Conservation (phyloP, 2,329 filamentous ascomycete genomes). For the Colletotrichum plurivorum region DNA sequence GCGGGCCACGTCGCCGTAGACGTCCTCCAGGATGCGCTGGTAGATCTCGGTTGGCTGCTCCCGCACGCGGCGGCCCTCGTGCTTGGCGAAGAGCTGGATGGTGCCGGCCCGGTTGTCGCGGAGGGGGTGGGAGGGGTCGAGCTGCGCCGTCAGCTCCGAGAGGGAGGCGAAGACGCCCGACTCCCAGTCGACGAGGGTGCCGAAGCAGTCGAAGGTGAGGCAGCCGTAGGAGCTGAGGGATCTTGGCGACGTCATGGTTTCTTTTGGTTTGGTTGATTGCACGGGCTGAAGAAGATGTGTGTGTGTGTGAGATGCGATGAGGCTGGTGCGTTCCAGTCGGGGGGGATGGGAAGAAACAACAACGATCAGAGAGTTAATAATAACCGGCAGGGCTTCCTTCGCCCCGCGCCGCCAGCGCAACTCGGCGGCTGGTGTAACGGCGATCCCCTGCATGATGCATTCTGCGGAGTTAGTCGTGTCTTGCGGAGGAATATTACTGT, state of each 20-base stretch:
- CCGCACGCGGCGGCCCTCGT: slow-evolving; percentile 42
- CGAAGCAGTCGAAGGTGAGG: slow-evolving; percentile 81
- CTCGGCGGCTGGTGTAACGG: background rate
- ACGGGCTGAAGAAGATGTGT: background rate
- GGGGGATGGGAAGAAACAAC: background rate
- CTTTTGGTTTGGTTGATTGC: background rate
- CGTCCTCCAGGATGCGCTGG: slow-evolving; percentile 67
- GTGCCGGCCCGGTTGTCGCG: slow-evolving; percentile 40
- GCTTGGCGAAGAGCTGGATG: slow-evolving; percentile 59
- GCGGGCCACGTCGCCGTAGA: slow-evolving; percentile 62
- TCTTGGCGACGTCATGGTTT: background rate
- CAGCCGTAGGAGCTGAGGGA: background rate
- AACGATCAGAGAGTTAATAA: background rate
- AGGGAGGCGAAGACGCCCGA: slow-evolving; percentile 71
- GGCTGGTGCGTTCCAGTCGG: too few relatives aligned
- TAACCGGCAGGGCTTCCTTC: background rate
- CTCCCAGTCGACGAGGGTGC: slow-evolving; percentile 86
- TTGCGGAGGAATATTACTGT: background rate
- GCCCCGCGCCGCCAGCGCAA: background rate
- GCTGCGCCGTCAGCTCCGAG: slow-evolving; percentile 58
- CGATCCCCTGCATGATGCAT: background rate
- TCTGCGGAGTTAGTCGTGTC: background rate
- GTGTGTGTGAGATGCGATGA: too few relatives aligned
- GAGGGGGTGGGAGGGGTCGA: slow-evolving; percentile 38
- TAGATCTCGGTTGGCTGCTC: slow-evolving; percentile 68